Percentiles rank a stretch among this genome's conserved stretches.
These are phyloP conservation scores for Lumnitzera racemosa DNA, from an alignment of 345 rosid genomes.

Conservation along the genomic window DNA sequence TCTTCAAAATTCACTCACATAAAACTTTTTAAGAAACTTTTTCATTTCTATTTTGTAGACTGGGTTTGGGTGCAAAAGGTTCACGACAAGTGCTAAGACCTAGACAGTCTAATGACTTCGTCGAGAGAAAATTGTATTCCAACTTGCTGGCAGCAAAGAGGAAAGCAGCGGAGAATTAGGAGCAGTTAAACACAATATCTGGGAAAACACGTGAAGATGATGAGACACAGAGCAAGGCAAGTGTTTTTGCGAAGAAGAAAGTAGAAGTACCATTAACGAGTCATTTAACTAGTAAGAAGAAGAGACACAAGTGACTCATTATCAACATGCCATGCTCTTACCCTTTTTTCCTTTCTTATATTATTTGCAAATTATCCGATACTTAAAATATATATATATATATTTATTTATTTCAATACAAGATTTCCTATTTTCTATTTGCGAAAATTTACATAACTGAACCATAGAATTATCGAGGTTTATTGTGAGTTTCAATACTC, in stretches of 20 bases:
- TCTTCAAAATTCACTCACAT: not conserved
- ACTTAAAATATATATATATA: too few relatives aligned
- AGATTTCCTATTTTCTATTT: too few relatives aligned
- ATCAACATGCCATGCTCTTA: too few relatives aligned
- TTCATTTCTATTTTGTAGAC: not conserved
- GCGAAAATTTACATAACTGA: too few relatives aligned
- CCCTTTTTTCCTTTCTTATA: too few relatives aligned
- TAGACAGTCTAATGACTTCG: not conserved
- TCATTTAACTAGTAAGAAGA: too few relatives aligned
- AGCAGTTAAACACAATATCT: not conserved
- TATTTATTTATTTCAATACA: too few relatives aligned
- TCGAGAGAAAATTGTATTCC: slow-evolving; percentile 1
- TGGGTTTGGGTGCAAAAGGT: slow-evolving; percentile 8
- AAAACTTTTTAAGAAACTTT: not conserved
- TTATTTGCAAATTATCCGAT: too few relatives aligned
- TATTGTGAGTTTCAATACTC: too few relatives aligned
- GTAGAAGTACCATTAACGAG: not conserved
- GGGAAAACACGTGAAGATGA: not conserved
- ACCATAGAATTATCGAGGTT: too few relatives aligned
- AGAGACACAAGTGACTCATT: too few relatives aligned
- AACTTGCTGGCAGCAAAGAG: slow-evolving; percentile 3
- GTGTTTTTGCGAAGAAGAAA: slow-evolving; percentile 29
- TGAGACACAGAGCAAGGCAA: slow-evolving; percentile 29
- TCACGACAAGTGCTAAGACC: not conserved
- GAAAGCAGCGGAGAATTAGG: slow-evolving; percentile 5